Percentiles rank a stretch among this genome's conserved stretches.
Conservation (phyloP, 805 yeast genomes). For the Wickerhamiella occidentalis region DNA sequence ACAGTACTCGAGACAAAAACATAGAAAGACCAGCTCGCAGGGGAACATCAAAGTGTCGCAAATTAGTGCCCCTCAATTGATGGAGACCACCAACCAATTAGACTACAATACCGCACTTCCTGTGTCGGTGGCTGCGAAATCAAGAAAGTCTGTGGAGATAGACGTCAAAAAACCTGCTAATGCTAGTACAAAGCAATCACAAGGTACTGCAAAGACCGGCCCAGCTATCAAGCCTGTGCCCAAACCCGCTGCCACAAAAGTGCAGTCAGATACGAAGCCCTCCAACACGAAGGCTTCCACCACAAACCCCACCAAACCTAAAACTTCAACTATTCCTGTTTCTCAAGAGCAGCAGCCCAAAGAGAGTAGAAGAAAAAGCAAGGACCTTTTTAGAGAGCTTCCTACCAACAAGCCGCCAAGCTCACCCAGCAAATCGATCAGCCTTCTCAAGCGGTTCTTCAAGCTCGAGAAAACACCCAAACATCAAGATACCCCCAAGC, state of each 20-base stretch:
- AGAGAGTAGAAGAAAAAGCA: not conserved
- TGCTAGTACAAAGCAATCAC: not conserved
- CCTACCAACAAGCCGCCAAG: not conserved
- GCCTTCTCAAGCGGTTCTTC: not conserved
- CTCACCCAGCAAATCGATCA: not conserved
- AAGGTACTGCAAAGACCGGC: not conserved
- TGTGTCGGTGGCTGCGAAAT: not conserved
- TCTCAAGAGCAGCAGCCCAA: not conserved
- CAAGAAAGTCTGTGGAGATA: not conserved
- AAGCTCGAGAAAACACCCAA: not conserved
- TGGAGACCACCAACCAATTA: constrained; percentile 4
- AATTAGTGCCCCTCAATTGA: constrained; percentile 5
- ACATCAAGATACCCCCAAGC: not conserved
- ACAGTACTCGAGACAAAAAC: not conserved
- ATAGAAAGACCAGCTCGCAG: not conserved
- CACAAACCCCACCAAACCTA: no score
- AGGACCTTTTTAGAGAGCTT: not conserved
- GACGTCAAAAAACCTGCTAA: not conserved
- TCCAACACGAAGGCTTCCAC: no score
- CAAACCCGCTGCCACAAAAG: not conserved
- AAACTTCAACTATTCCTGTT: no score
- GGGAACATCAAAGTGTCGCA: not conserved
- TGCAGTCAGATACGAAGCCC: no score
- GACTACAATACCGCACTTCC: not conserved
- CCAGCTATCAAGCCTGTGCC: not conserved